phyloP scores from a whole-genome alignment of 805 yeast genomes.

The Candida anglica region DNA sequence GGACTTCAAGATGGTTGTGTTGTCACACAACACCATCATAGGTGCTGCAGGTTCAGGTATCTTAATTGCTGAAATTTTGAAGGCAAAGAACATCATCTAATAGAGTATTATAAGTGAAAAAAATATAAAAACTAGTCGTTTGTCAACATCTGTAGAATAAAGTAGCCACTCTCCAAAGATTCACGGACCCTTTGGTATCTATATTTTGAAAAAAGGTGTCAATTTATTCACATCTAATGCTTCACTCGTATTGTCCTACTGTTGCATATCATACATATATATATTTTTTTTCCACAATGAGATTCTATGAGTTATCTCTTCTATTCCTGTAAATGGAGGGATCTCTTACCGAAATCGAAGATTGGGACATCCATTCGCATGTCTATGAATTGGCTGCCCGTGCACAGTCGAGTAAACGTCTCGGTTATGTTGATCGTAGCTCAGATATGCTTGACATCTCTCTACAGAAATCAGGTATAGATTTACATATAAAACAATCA shows the following conservation, averaged over 20 bases:
- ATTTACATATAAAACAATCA: conserved; percentile 30
- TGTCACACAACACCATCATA: conserved; percentile 94
- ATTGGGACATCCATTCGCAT: conserved; percentile 26
- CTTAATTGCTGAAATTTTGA: conserved; percentile 86
- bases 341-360: no score
- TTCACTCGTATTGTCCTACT: not conserved
- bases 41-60: conserved; percentile 99
- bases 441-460: conserved; percentile 16
- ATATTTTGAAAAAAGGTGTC: no score
- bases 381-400: conserved; percentile 27
- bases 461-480: conserved; percentile 17
- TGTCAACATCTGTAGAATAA: no score
- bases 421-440: conserved; percentile 34
- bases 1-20: conserved; percentile 94
- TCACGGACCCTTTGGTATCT: no score
- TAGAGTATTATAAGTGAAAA: not conserved
- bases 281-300: no score
- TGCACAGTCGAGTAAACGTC: conserved; percentile 13
- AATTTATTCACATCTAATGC: not conserved
- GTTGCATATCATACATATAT: no score
- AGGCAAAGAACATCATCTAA: conserved; percentile 71
- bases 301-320: no score
- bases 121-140: not conserved
- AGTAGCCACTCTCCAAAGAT: no score
- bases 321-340: no score